Conservation (phyloP, 2,329 filamentous ascomycete species). For the Cadophora sp. region DNA sequence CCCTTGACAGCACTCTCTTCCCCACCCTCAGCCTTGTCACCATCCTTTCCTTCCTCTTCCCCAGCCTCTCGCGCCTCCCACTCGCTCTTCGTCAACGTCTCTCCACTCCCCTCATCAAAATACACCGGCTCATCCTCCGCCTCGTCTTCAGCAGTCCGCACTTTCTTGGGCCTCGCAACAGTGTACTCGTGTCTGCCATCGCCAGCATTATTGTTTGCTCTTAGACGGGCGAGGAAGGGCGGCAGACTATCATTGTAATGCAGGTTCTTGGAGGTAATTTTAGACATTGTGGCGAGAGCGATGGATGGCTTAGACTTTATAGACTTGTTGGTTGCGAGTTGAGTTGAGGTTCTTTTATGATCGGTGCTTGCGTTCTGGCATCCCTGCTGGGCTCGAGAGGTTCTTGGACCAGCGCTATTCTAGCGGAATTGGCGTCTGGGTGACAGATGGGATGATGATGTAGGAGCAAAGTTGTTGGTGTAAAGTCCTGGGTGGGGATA, state of each 20-base stretch:
- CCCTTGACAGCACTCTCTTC: conserved; percentile 12
- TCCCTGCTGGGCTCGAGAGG: conserved; percentile 3
- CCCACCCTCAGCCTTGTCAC: conserved; percentile 13
- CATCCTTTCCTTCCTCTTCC: conserved; percentile 37
- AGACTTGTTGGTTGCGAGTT: not conserved
- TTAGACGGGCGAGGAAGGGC: conserved; percentile 65
- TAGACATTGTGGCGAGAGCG: conserved; percentile 47
- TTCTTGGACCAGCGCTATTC: conserved; percentile 11
- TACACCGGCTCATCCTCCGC: conserved; percentile 80
- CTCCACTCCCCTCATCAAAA: conserved; percentile 75
- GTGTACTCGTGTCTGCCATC: conserved; percentile 51
- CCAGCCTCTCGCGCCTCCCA: conserved; percentile 45
- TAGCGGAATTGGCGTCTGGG: conserved; percentile 3
- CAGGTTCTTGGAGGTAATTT: conserved; percentile 75
- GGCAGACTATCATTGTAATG: conserved; percentile 67
- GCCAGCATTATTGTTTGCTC: conserved; percentile 58
- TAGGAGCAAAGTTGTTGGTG: no score
- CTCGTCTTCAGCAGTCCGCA: conserved; percentile 68
- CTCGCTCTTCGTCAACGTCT: conserved; percentile 51
- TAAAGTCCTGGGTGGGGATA: not conserved
- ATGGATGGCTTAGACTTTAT: not conserved
- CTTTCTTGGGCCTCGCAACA: conserved; percentile 50
- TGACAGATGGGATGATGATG: not conserved
- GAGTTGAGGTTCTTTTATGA: not conserved
- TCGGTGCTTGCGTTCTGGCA: not conserved